Conservation (phyloP, 305 asterid species). For the Nicotiana rustica region DNA sequence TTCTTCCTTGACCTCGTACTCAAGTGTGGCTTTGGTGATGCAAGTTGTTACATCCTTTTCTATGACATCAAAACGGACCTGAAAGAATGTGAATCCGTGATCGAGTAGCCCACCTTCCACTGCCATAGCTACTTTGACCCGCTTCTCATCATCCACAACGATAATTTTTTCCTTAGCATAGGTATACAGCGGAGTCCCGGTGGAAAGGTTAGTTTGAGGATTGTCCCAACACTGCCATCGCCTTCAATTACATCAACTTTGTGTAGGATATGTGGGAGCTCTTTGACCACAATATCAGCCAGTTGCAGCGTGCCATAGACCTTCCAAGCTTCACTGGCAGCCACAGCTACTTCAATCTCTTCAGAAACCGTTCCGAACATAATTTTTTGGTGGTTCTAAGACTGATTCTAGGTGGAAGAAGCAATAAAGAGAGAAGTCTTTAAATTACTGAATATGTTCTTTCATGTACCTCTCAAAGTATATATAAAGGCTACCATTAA, state of each 20-base stretch:
- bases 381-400: not conserved
- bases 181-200: slow-evolving; percentile 35
- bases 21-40: slow-evolving; percentile 43
- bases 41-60: slow-evolving; percentile 38
- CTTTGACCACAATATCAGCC: slow-evolving; percentile 17
- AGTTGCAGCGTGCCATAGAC: slow-evolving; percentile 40
- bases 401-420: not conserved
- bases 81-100: slow-evolving; percentile 38
- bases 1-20: slow-evolving; percentile 57
- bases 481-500: not conserved
- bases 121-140: slow-evolving; percentile 35
- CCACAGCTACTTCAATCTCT: slow-evolving; percentile 32
- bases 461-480: not conserved
- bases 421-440: not conserved
- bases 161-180: slow-evolving; percentile 39
- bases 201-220: slow-evolving; percentile 34
- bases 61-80: slow-evolving; percentile 41
- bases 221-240: slow-evolving; percentile 37
- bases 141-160: slow-evolving; percentile 42
- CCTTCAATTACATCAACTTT: slow-evolving; percentile 39
- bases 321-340: slow-evolving; percentile 42
- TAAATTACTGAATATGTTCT: not conserved
- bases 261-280: slow-evolving; percentile 33
- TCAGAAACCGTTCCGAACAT: slow-evolving; percentile 40
- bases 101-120: slow-evolving; percentile 46